Evolutionary conservation across 2,329 filamentous ascomycete species (phyloP).

Genomic region (Davidsoniella eucalypti): DNA sequence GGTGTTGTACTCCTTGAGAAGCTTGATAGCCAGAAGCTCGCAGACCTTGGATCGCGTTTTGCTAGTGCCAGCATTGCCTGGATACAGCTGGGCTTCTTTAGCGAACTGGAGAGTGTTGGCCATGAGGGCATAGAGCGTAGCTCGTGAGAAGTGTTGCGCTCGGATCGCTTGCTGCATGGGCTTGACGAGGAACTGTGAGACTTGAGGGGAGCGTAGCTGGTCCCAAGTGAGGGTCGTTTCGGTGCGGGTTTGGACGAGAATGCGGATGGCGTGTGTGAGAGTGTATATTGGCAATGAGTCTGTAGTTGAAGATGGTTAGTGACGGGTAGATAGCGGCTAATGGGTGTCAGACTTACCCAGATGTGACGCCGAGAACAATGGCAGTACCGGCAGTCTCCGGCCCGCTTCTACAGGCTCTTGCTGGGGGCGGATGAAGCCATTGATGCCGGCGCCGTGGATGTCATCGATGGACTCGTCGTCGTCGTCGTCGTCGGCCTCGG

Average conservation of each 20-base stretch:
- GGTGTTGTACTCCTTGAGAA: conserved; percentile 78
- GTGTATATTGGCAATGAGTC: conserved; percentile 80
- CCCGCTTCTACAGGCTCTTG: conserved; percentile 12
- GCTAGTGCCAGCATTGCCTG: conserved; percentile 70
- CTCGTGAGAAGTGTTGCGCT: conserved; percentile 65
- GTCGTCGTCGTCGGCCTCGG: conserved; percentile 42
- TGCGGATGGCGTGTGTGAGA: conserved; percentile 76
- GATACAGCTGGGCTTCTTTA: conserved; percentile 69
- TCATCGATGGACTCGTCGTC: conserved; percentile 20
- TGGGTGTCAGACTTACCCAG: conserved; percentile 38
- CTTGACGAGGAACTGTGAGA: conserved; percentile 90
- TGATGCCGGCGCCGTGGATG: conserved; percentile 21
- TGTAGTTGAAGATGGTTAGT: conserved; percentile 21
- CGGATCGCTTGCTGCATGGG: conserved; percentile 85
- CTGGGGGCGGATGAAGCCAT: conserved; percentile 16
- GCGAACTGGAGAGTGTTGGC: conserved; percentile 87
- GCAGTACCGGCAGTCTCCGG: conserved; percentile 33
- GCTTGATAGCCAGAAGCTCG: conserved; percentile 75
- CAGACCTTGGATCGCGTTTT: conserved; percentile 75
- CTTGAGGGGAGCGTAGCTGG: conserved; percentile 84
- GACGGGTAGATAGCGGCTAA: neutral
- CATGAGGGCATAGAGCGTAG: conserved; percentile 77
- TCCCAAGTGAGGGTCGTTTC: conserved; percentile 93
- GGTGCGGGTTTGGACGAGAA: conserved; percentile 67
- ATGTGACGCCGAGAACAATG: conserved; percentile 65